A percentile compares a stretch with the other conserved stretches of the same genome.
phyloP scores from a whole-genome alignment of 148 eudicot species.

The Cornus kousa region DNA sequence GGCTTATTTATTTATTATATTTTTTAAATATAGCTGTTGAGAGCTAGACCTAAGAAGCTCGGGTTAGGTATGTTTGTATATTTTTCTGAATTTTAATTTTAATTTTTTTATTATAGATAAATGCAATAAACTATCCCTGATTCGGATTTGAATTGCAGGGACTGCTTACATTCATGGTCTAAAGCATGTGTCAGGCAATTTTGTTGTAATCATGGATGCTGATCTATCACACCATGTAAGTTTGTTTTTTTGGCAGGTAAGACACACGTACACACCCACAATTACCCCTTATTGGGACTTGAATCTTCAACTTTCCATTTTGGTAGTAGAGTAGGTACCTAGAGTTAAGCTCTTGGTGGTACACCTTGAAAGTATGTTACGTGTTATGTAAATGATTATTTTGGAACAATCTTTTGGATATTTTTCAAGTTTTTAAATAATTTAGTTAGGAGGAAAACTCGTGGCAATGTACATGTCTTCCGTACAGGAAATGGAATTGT shows the following conservation, averaged over 20 bases:
- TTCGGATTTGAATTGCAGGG: constrained; percentile 19
- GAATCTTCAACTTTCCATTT: too few species aligned
- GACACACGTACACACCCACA: too few species aligned
- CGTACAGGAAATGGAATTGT: background rate
- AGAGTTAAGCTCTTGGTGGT: too few species aligned
- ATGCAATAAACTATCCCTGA: background rate
- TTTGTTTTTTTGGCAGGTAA: too few species aligned
- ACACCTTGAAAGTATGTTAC: background rate
- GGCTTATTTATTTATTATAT: background rate
- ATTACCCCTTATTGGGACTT: too few species aligned
- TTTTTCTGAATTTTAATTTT: background rate
- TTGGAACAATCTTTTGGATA: too few species aligned
- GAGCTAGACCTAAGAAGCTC: constrained; percentile 91
- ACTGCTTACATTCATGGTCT: constrained; percentile 36
- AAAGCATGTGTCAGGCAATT: constrained; percentile 39
- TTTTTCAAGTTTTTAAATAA: background rate
- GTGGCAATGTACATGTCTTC: background rate
- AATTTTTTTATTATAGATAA: background rate
- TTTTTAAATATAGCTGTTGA: constrained; percentile 59
- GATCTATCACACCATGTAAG: constrained; percentile 65
- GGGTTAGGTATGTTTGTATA: constrained; percentile 65
- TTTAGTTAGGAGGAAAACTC: background rate
- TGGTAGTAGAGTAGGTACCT: too few species aligned
- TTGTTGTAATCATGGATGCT: constrained; percentile 41
- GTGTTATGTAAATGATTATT: background rate